These are phyloP conservation scores for Pseudogymnoascus sp. DNA, from an alignment of 2,329 filamentous ascomycete species.

Conservation along the genomic window DNA sequence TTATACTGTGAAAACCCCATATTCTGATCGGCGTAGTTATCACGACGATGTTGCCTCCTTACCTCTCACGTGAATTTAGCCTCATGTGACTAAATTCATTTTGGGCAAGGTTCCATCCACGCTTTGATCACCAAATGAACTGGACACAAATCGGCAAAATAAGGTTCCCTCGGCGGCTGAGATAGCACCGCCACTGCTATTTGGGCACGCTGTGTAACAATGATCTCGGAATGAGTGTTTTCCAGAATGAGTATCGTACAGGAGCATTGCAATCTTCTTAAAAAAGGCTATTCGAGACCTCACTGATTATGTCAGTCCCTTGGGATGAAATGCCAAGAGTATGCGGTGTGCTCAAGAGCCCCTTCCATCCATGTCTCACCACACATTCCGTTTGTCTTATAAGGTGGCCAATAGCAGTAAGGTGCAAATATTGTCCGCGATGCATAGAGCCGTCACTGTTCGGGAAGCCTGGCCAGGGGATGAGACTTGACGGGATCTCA, in stretches of 20 bases:
- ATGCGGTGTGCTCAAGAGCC: neutral
- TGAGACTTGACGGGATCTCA: neutral
- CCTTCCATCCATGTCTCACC: neutral
- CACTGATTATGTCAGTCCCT: conserved; percentile 2
- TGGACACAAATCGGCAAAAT: neutral
- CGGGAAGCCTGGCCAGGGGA: neutral
- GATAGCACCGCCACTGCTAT: neutral
- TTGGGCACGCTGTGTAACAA: neutral
- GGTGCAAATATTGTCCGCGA: neutral
- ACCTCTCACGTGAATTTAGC: neutral
- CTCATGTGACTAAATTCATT: neutral
- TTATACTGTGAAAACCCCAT: neutral
- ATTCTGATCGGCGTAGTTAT: neutral
- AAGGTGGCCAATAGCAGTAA: neutral
- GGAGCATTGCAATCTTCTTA: neutral
- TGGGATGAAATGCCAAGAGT: neutral
- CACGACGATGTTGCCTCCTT: neutral
- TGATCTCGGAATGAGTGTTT: neutral
- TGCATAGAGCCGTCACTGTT: neutral
- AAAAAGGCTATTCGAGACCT: neutral
- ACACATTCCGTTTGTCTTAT: conserved; percentile 1
- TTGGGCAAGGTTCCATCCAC: neutral
- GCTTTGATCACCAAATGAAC: neutral
- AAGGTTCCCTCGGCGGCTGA: neutral
- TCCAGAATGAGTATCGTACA: neutral